Evolutionary conservation across 208 protist genomes (phyloP).

Genomic region (Leishmania arabica): DNA sequence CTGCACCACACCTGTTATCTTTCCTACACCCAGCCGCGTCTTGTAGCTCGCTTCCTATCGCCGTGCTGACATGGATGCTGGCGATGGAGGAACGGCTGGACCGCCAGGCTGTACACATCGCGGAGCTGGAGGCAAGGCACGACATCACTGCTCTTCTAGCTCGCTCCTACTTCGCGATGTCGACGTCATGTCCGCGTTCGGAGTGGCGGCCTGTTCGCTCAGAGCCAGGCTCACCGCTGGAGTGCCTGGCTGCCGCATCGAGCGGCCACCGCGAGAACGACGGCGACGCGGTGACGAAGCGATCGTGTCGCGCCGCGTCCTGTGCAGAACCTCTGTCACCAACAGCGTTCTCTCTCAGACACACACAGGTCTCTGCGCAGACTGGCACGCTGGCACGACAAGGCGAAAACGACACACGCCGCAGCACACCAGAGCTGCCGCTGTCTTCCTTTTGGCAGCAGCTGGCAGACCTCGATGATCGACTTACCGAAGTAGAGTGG

Average conservation of each 20-base stretch:
- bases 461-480: background rate
- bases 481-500: background rate
- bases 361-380: background rate
- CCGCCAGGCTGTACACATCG: background rate
- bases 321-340: background rate
- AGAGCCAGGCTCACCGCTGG: background rate
- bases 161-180: background rate
- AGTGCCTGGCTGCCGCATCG: background rate
- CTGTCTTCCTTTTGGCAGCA: background rate
- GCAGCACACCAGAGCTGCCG: background rate
- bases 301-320: background rate
- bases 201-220: background rate
- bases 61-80: constrained; percentile 6
- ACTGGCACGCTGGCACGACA: background rate
- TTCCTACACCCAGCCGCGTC: background rate
- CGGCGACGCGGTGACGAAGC: background rate
- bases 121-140: constrained; percentile 2
- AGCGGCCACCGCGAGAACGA: background rate
- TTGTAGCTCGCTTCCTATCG: background rate
- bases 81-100: constrained; percentile 5
- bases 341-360: background rate
- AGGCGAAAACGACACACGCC: background rate
- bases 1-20: background rate
- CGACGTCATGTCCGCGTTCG: background rate
- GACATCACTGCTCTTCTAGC: background rate